Base-by-base conservation (phyloP, 2,329 filamentous ascomycete genomes). In the Alternaria sp. region DNA sequence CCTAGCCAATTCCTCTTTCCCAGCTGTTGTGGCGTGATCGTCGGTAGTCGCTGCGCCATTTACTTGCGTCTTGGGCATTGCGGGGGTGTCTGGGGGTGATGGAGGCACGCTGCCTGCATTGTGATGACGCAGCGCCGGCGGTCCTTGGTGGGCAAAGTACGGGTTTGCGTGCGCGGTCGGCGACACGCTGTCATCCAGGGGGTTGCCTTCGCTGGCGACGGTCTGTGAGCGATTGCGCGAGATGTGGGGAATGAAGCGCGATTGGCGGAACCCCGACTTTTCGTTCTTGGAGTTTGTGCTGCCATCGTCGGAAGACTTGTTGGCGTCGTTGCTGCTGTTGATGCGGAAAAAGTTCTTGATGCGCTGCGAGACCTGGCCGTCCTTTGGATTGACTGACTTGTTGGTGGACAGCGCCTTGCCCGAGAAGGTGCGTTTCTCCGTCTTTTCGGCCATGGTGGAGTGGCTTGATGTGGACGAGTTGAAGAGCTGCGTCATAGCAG, bases 111-210 rank as follows among this genome's bases (percentile, higher is more conserved):
- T 97, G 75, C 91, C 92, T 71, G 96, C 93, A 80, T 98, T 97
- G 83, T 96, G 94, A 83, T 99, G 96, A 77, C 95, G 91, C 73
- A 98, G 85, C 68, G 93, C 92, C 5, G 96, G 96, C 73, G 94
- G 94, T 61, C 96, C 96, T 82, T 99, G 96, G 79, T 98, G 96
- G 70, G 90, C 92, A 81, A 98, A 99, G 82, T 99, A 99, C 18
- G 96, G 96, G 79, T 99, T 99, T 68, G 94, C 95, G 77, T 95
- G 90, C 55, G 94, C 95, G 5, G 94, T 98, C 25, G 96, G 96
- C 76, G 94, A 97, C 75, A 97, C 86, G 65, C 88, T 86, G 80
- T 97, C 94, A 71, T 97, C 95, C 69, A 97, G 87, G 62, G 91
- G 88, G 78, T 97, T 94, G 72, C 94, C 94, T 82, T 97, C 95